phyloP scores from a whole-genome alignment of 1,284 basidiomycete genomes.

The Laetiporus sulphureus region DNA sequence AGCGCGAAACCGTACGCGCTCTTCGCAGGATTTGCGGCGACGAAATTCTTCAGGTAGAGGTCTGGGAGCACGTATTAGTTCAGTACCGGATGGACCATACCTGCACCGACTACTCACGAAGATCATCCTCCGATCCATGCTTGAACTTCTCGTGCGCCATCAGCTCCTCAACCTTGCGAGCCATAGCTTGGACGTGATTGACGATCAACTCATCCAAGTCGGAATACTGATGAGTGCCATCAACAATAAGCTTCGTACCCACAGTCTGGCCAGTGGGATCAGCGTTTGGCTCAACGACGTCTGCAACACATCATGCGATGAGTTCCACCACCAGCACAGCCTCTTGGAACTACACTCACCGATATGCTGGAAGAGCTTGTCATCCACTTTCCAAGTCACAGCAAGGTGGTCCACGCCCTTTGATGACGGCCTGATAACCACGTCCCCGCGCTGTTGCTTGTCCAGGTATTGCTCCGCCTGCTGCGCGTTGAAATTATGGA shows the following conservation, averaged over 20 bases:
- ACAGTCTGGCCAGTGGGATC: constrained; percentile 63
- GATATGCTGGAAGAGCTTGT: constrained; percentile 95
- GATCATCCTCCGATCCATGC: constrained; percentile 78
- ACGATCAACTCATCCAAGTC: constrained; percentile 98
- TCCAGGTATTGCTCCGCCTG: constrained; percentile 91
- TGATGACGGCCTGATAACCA: constrained; percentile 93
- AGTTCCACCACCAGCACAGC: not conserved
- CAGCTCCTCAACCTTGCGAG: constrained; percentile 90
- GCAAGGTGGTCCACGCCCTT: constrained; percentile 93
- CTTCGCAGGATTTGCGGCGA: constrained; percentile 89
- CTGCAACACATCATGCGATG: constrained; percentile 32
- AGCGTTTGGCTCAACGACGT: constrained; percentile 85
- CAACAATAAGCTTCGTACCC: constrained; percentile 76
- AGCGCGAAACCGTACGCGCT: constrained; percentile 96
- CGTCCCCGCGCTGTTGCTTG: constrained; percentile 89
- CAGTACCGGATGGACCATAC: constrained; percentile 1
- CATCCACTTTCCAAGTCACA: constrained; percentile 99
- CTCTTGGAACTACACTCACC: constrained; percentile 37
- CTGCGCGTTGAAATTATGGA: constrained; percentile 90
- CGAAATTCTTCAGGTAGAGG: constrained; percentile 83
- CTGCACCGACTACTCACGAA: constrained; percentile 57
- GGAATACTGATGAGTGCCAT: constrained; percentile 78
- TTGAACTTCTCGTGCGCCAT: constrained; percentile 98
- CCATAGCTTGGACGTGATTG: constrained; percentile 94
- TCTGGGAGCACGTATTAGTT: constrained; percentile 39